Percentiles rank a stretch among this genome's conserved stretches.
Conservation (phyloP, 345 rosid species). For the Gossypium rotundifolium region DNA sequence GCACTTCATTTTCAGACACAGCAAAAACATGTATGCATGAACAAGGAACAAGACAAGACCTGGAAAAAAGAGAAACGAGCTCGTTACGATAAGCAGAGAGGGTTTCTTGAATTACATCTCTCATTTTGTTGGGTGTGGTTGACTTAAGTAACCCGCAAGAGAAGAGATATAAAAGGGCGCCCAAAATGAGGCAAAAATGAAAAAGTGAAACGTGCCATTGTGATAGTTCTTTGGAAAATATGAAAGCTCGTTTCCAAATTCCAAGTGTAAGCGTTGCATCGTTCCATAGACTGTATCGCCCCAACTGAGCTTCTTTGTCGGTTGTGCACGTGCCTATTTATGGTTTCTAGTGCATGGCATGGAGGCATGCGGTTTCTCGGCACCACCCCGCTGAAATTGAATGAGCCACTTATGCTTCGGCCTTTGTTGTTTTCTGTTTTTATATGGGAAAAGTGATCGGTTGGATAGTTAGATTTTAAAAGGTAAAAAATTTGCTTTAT, state of each 20-base stretch:
- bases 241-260: neutral
- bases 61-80: conserved; percentile 42
- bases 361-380: neutral
- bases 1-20: neutral
- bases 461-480: no score
- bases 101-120: conserved; percentile 42
- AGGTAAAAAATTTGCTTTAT: no score
- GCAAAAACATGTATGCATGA: no score
- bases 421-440: no score
- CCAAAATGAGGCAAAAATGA: neutral
- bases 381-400: neutral
- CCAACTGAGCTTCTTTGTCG: neutral
- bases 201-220: conserved; percentile 18
- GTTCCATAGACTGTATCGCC: neutral
- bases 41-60: neutral
- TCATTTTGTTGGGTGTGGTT: conserved; percentile 30
- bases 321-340: neutral
- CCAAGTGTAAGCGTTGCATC: neutral
- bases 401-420: neutral
- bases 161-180: neutral
- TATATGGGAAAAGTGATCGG: no score
- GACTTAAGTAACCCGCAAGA: conserved; percentile 1
- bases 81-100: conserved; percentile 27
- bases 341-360: neutral
- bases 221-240: neutral